phyloP scores from a whole-genome alignment of 345 rosid species.

The Eucalyptus curtisii region DNA sequence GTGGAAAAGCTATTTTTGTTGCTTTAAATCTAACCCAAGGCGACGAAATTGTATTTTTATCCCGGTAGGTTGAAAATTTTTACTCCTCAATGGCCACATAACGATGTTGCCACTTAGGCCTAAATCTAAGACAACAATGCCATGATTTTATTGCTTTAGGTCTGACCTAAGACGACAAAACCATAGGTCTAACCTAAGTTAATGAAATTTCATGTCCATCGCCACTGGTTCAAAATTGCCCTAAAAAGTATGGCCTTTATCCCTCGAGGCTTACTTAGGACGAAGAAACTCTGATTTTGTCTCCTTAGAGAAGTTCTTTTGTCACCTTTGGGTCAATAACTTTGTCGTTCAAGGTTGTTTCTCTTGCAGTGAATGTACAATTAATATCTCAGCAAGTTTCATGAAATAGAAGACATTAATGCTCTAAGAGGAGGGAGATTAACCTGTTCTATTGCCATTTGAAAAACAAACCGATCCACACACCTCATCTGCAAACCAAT shows the following conservation, averaged over 20 bases:
- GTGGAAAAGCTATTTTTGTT: rapidly evolving
- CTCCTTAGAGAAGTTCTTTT: neutral
- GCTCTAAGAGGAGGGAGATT: neutral
- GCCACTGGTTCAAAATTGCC: neutral
- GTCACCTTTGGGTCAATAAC: neutral
- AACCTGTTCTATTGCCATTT: neutral
- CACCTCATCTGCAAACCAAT: neutral
- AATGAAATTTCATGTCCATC: neutral
- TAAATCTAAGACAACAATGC: neutral
- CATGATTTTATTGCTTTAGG: neutral
- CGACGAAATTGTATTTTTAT: neutral
- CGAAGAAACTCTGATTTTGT: neutral
- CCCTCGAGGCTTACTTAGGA: neutral
- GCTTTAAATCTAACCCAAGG: neutral
- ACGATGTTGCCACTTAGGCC: neutral
- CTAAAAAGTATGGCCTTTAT: neutral
- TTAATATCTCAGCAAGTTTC: neutral
- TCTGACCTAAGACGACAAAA: neutral
- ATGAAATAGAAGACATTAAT: neutral
- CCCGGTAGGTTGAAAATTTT: neutral
- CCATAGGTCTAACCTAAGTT: neutral
- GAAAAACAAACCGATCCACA: neutral
- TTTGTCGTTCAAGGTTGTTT: neutral
- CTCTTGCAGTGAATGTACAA: neutral
- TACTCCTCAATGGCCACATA: neutral